Evolutionary conservation across 495 filamentous ascomycete species (phyloP).

Genomic region (Baudoinia panamericana): DNA sequence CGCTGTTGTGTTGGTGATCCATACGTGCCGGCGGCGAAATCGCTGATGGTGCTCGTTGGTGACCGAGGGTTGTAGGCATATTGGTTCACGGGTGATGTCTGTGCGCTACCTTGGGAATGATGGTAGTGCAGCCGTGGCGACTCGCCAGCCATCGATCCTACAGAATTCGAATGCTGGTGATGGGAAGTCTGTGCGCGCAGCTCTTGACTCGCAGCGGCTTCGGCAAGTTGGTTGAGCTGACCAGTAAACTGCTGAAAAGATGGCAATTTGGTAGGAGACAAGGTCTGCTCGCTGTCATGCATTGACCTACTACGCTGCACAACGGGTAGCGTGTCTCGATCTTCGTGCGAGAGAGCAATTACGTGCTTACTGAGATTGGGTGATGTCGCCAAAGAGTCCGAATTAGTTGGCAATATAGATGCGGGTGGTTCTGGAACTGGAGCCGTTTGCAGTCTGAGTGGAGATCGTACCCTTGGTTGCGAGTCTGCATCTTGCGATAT

Average conservation of each 20-base stretch:
- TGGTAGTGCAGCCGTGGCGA: slow-evolving; percentile 19
- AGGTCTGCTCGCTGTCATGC: neutral
- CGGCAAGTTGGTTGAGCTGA: slow-evolving; percentile 24
- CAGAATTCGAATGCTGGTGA: slow-evolving; percentile 10
- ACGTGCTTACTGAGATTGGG: slow-evolving; percentile 5
- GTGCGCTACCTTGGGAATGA: neutral
- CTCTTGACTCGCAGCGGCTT: slow-evolving; percentile 15
- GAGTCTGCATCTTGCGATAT: neutral
- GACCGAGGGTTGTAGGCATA: slow-evolving; percentile 21
- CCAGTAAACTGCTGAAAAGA: slow-evolving; percentile 9
- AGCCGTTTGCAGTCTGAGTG: neutral
- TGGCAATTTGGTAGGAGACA: slow-evolving; percentile 1
- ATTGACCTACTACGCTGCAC: slow-evolving; percentile 3
- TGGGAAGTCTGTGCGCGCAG: neutral
- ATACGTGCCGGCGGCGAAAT: slow-evolving; percentile 4
- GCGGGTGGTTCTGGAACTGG: neutral
- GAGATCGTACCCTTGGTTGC: neutral
- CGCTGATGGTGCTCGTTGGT: slow-evolving; percentile 24
- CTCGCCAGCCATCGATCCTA: slow-evolving; percentile 16
- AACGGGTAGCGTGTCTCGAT: neutral
- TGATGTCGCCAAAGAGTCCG: slow-evolving; percentile 2
- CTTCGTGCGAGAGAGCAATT: neutral
- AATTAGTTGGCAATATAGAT: too few species aligned
- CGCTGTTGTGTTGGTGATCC: slow-evolving; percentile 12
- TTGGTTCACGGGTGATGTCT: slow-evolving; percentile 17